These are phyloP conservation scores for Adansonia rubrostipa DNA, from an alignment of 441 rosid species.

Conservation along the genomic window DNA sequence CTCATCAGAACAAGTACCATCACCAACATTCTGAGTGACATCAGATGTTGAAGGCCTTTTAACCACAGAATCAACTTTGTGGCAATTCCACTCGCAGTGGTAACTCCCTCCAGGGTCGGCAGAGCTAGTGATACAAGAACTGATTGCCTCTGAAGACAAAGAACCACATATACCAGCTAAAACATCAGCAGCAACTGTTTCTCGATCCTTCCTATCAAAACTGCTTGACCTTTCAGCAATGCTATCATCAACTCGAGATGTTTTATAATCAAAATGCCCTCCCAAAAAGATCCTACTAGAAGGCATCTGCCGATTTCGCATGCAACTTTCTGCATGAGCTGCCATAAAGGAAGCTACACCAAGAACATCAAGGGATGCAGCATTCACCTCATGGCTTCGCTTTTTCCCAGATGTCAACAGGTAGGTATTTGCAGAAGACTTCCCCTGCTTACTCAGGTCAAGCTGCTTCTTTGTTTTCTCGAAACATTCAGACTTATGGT, in stretches of 20 bases:
- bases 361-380: constrained; percentile 79
- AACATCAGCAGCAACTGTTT: constrained; percentile 82
- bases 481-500: constrained; percentile 93
- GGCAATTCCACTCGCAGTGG: constrained; percentile 52
- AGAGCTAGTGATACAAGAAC: constrained; percentile 80
- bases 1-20: constrained; percentile 91
- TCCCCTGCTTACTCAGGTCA: constrained; percentile 56
- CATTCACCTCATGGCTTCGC: constrained; percentile 71
- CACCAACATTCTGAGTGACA: constrained; percentile 64
- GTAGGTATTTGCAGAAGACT: constrained; percentile 63
- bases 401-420: constrained; percentile 71
- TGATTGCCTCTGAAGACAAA: constrained; percentile 85
- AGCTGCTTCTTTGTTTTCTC: constrained; percentile 83
- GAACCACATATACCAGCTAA: constrained; percentile 82
- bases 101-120: constrained; percentile 61
- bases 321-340: constrained; percentile 60
- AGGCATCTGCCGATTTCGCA: constrained; percentile 41
- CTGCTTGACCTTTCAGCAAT: constrained; percentile 55
- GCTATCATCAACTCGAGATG: constrained; percentile 46
- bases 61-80: constrained; percentile 48
- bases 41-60: constrained; percentile 63
- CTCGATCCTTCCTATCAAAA: constrained; percentile 64
- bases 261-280: constrained; percentile 52
- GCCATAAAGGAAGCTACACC: constrained; percentile 83
- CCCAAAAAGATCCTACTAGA: constrained; percentile 53